Evolutionary conservation across 495 filamentous ascomycete genomes (phyloP), one percentile per base, ranked within the genome.

Genomic region (Aspergillus affinis): DNA sequence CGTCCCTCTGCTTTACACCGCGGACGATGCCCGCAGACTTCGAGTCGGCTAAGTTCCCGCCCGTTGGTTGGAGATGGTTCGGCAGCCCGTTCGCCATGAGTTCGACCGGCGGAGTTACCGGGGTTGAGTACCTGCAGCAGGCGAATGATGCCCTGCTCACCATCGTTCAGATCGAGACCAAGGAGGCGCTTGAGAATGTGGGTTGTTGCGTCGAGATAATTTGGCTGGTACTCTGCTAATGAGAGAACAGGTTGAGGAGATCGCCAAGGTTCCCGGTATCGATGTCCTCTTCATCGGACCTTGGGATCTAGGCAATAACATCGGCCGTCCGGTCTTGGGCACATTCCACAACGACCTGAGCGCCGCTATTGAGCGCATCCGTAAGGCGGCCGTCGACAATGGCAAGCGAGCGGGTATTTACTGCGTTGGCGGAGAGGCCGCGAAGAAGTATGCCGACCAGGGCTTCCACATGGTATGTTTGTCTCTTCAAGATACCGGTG

Each of bases 131-230:
- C 61, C 80, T 91, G 30, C 82, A 88, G 64, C 82, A 91, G 58
- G 88, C 90, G 20, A 93, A 93, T 71, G 81, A 84, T 13, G 78
- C 81, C 44, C 75, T 93, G 21, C 70, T 92, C 27, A 91, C 86
- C 18, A 88, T 91, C 65, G 83, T 92, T 29, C 91, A 94, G 76
- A 92, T 94, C 57, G 91, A 95, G 72, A 94, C 91, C 0, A 78
- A 78, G 61, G 87, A 87, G 63, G 90, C 89, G 0, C 74, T 94
- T 47, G 83, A 89, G 3, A 77, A 83, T 58, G 61, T 64, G 47
- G 83, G 36, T 41, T 41, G 8, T 41, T 41, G 3, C 1, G 36
- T 41, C 36, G 36, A 10, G 36, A 4, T 41, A 10, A 32, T 8
- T 7, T 8, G 6, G 6, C 6, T 8, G 29, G 10, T 26, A 26